A percentile compares a stretch with the other conserved stretches of the same genome.
Evolutionary conservation across 2,329 filamentous ascomycete genomes (phyloP).

Genomic region (Fusarium sp.): DNA sequence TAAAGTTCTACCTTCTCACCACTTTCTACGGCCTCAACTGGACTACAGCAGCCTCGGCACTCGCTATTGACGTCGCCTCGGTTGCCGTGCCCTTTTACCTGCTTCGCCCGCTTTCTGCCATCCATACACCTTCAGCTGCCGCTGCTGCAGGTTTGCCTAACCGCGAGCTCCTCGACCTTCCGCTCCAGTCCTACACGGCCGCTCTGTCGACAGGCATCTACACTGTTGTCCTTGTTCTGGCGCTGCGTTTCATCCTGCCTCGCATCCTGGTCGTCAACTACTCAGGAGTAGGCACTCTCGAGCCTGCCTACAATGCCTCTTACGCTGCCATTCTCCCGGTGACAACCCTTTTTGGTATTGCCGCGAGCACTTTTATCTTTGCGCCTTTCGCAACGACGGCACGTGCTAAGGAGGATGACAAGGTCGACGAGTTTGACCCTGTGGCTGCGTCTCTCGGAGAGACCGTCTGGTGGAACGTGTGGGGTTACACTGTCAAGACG

Average conservation of each 20-base stretch:
- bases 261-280: slow-evolving; percentile 81
- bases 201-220: slow-evolving; percentile 80
- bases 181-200: slow-evolving; percentile 73
- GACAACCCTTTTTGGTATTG: slow-evolving; percentile 71
- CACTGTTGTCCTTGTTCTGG: slow-evolving; percentile 76
- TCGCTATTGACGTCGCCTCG: slow-evolving; percentile 76
- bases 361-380: slow-evolving; percentile 83
- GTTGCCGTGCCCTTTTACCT: slow-evolving; percentile 80
- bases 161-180: slow-evolving; percentile 73
- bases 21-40: slow-evolving; percentile 81
- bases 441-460: slow-evolving; percentile 73
- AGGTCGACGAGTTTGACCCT: slow-evolving; percentile 70
- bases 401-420: slow-evolving; percentile 61
- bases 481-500: slow-evolving; percentile 73
- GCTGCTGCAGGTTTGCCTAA: slow-evolving; percentile 63
- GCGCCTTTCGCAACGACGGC: slow-evolving; percentile 71
- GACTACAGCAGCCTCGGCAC: slow-evolving; percentile 69
- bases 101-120: slow-evolving; percentile 74
- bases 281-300: slow-evolving; percentile 75
- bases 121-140: slow-evolving; percentile 67
- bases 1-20: slow-evolving; percentile 76
- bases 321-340: slow-evolving; percentile 72
- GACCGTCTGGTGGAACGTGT: slow-evolving; percentile 79
- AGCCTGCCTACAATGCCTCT: slow-evolving; percentile 73
- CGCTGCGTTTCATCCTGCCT: slow-evolving; percentile 78